These are phyloP conservation scores for Trichopus zeylanicus DNA, from an alignment of 116 monocot species.

Conservation along the genomic window DNA sequence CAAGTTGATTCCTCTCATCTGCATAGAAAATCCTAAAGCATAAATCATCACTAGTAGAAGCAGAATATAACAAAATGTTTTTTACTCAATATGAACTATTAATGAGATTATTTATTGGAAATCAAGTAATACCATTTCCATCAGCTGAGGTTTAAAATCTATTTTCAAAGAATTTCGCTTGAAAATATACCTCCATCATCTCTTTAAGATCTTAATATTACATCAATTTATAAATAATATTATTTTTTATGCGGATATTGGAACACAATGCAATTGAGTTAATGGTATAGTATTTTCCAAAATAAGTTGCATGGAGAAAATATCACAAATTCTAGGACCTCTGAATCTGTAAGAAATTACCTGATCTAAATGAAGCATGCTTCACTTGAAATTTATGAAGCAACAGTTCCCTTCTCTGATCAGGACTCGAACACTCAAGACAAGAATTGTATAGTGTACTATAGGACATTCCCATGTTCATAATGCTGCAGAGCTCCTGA, in stretches of 20 bases:
- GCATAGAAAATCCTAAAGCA: not conserved
- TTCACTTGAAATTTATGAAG: conserved; percentile 56
- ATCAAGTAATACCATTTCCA: too few relatives aligned
- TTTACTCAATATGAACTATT: too few relatives aligned
- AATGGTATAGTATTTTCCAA: not conserved
- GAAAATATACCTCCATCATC: too few relatives aligned
- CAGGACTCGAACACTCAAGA: conserved; percentile 47
- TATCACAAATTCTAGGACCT: not conserved
- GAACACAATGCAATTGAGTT: too few relatives aligned
- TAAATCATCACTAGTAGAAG: too few relatives aligned
- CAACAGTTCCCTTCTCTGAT: conserved; percentile 63
- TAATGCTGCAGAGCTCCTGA: conserved; percentile 67
- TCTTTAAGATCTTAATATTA: too few relatives aligned
- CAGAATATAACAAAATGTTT: too few relatives aligned
- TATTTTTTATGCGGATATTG: too few relatives aligned
- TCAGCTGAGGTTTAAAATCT: too few relatives aligned
- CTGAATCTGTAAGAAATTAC: conserved; percentile 20
- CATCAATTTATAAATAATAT: too few relatives aligned
- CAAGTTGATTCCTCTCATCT: conserved; percentile 56
- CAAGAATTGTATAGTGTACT: conserved; percentile 65
- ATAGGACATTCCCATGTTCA: conserved; percentile 77
- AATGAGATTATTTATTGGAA: too few relatives aligned
- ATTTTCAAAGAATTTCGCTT: too few relatives aligned
- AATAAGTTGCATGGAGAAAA: not conserved
- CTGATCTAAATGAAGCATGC: conserved; percentile 54